Conservation (phyloP, 2,329 filamentous ascomycete genomes). For the Fusarium tanahbumbuense region DNA sequence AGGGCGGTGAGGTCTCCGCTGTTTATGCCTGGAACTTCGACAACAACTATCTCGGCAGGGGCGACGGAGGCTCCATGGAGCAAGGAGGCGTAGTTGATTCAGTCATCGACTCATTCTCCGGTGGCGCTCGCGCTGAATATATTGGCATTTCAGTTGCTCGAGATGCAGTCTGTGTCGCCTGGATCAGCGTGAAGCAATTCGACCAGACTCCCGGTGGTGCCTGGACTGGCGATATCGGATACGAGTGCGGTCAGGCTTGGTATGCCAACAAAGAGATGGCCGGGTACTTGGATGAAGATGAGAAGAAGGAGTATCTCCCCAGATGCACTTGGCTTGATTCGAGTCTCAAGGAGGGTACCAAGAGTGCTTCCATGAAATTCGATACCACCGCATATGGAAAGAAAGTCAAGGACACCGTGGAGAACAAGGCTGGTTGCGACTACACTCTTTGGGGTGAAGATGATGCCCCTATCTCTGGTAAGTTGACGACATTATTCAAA, state of each 20-base stretch:
- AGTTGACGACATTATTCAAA: accelerated
- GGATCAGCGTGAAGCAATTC: background rate
- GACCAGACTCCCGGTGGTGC: background rate
- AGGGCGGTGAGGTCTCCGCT: background rate
- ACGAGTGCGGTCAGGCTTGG: background rate
- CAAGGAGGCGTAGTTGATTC: background rate
- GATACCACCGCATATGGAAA: background rate
- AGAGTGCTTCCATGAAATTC: background rate
- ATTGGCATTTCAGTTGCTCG: background rate
- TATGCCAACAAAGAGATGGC: background rate
- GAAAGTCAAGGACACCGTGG: background rate
- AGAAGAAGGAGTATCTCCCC: accelerated
- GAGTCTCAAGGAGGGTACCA: accelerated
- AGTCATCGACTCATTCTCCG: background rate
- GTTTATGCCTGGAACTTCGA: background rate
- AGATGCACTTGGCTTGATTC: background rate
- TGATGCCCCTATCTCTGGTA: background rate
- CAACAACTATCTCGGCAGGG: background rate
- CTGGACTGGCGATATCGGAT: background rate
- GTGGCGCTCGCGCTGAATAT: background rate
- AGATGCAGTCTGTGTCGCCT: background rate
- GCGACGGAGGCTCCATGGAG: background rate
- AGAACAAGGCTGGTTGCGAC: background rate
- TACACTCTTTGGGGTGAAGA: background rate
- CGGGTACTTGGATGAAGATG: background rate